Evolutionary conservation across 306 rosid species (phyloP), one percentile per base, ranked within the genome.

Genomic region (Cucumis cinereus): DNA sequence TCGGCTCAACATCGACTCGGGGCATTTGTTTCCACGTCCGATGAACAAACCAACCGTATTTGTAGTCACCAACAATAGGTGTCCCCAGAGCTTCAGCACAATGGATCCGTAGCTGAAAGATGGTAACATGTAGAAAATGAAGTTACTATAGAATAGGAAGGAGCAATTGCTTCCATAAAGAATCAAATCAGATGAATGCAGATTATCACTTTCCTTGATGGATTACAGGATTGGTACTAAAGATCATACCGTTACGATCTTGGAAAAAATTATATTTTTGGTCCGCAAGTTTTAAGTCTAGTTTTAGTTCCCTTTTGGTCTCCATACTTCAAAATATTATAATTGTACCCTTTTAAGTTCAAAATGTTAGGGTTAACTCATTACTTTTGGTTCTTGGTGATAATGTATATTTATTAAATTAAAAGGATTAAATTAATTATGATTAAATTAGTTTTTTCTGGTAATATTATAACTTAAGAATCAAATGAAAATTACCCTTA

Each of bases 21-120:
- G 96, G 80, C 91, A 87, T 91, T 78, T 94, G 97, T 79, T 91
- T 91, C 98, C 98, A 91, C 55, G 81, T 84, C 78, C 76, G 80
- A 63, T 94, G 98, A 74, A 90, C 90, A 69, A 86, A 89, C 98
- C 98, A 94, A 35, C 98, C 98, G 12, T 94, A 94, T 85, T 89
- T 91, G 54, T 90, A 94, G 81, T 94, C 98, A 5, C 98, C n/a
- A 74, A 94, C 96, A 41, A 94, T 94, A 8, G 98, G 97, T 0
- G 97, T 91, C 70, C 98, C 97, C 36, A 94, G 93, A 71, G 98
- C 98, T 89, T 94, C 97, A 36, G 98, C 97, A 56, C 98, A 94
- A 83, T 94, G 98, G 55, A 94, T 97, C 22, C 97, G 91, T 73
- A 94, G 85, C 98, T 94, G 85, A 45, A 82, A 68, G 80, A 20